Conservation (phyloP, 164 flowering plant genomes). For the Amborella trichopoda region DNA sequence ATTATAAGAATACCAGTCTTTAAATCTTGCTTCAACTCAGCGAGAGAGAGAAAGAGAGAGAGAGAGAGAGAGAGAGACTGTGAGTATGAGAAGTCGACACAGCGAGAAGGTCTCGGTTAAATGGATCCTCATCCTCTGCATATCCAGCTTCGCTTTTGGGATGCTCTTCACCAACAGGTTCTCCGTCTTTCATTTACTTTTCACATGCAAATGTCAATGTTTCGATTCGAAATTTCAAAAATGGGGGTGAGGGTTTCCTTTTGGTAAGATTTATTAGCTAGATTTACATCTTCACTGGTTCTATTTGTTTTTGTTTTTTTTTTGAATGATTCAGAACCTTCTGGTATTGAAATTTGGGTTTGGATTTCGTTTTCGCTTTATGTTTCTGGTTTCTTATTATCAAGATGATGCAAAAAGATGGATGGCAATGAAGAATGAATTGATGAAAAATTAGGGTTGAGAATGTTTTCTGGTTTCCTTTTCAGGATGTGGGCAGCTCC, state of each 20-base stretch:
- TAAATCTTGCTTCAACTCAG: too few species aligned
- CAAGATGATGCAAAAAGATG: background rate
- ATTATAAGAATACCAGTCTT: too few species aligned
- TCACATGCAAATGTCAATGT: too few species aligned
- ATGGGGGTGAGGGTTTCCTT: too few species aligned
- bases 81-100: background rate
- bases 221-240: too few species aligned
- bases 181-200: background rate
- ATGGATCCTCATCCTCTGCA: background rate
- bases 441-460: background rate
- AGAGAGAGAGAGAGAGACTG: background rate
- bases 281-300: too few species aligned
- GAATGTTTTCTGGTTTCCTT: background rate
- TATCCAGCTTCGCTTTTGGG: background rate
- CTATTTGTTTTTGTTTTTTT: background rate
- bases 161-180: conserved; percentile 1
- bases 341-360: background rate
- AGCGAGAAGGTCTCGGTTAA: background rate
- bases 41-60: background rate
- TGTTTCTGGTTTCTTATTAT: background rate
- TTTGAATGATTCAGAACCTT: background rate
- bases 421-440: background rate
- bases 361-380: background rate
- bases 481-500: background rate
- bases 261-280: too few species aligned